These are phyloP conservation scores for Diaporthe sp. DNA, from an alignment of 2,329 filamentous ascomycete genomes.

Conservation along the genomic window DNA sequence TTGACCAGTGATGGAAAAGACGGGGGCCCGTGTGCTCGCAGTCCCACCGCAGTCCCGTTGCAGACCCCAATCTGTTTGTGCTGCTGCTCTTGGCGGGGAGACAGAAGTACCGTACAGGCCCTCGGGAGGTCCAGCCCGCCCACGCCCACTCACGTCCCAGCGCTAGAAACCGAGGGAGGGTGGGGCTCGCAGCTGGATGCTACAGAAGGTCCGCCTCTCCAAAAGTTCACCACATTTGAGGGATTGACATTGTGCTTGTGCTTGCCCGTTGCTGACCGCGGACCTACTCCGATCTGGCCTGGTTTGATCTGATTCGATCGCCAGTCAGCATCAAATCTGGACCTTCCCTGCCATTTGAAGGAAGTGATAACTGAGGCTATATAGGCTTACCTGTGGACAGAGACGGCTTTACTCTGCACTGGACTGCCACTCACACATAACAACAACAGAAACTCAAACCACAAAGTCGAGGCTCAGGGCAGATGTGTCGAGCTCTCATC, in stretches of 20 bases:
- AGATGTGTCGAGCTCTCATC: slow-evolving; percentile 32
- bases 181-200: slow-evolving; percentile 32
- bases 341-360: slow-evolving; percentile 18
- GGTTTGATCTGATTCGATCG: slow-evolving; percentile 1
- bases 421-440: neutral
- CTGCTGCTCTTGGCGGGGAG: slow-evolving; percentile 23
- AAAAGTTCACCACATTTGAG: slow-evolving; percentile 36
- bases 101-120: slow-evolving; percentile 37
- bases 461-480: neutral
- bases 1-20: neutral
- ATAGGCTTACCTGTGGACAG: neutral
- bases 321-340: slow-evolving; percentile 26
- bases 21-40: neutral
- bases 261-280: neutral
- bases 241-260: slow-evolving; percentile 5
- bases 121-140: neutral
- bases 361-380: slow-evolving; percentile 21
- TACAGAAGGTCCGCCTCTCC: slow-evolving; percentile 31
- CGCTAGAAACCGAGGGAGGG: slow-evolving; percentile 28
- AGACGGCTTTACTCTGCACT: neutral
- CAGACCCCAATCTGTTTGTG: neutral
- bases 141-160: neutral
- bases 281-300: neutral
- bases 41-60: neutral
- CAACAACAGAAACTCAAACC: neutral